Evolutionary conservation across 2,329 filamentous ascomycete genomes (phyloP), one percentile per base, ranked within the genome.

Genomic region (Diaporthe destruens): DNA sequence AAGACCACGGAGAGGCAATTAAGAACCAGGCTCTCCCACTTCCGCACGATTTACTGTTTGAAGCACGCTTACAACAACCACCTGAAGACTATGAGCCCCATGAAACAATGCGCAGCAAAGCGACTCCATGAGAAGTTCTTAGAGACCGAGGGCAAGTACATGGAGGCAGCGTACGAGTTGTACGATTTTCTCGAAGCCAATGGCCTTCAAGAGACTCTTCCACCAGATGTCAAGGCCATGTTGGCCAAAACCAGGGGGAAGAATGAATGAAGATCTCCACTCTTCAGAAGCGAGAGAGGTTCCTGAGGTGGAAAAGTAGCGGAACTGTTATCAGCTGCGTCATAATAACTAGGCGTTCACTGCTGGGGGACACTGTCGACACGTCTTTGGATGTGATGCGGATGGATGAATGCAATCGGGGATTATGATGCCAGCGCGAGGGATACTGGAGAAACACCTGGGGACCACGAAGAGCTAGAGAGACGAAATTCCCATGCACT

Each of bases 181-280:
- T 66, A 66, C 32, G 32, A 66, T 4, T 66, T 51, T 20, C 61
- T 66, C n/a, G 61, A 66, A 49, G 61, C 4, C 14, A 53, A 66
- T 9, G 61, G 61, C 12, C 61, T 66, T 53, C 12, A 66, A 25
- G 18, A 66, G 1, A 66, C 61, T 18, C 14, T 66, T 6, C 32
- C 61, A 2, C 14, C 44, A 6, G 29, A 66, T 3, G 61, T 53
- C 4, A 66, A 66, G n/a, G 47, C n/a, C 5, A 53, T 49, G 61
- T n/a, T 66, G n/a, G 61, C 32, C 20, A 49, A 29, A 6, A 8
- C 44, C 14, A 66, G 39, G n/a, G 29, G 20, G 7, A 53, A 14
- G 4, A 39, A 39, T 47, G 8, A 4, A 29, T 66, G n/a, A 66
- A 6, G 2, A 6, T 25, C 14, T 7, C 14, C 20, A 29, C n/a